These are phyloP conservation scores for Musa troglodytarum DNA, from an alignment of 176 grass and related monocot genomes.

Conservation along the genomic window DNA sequence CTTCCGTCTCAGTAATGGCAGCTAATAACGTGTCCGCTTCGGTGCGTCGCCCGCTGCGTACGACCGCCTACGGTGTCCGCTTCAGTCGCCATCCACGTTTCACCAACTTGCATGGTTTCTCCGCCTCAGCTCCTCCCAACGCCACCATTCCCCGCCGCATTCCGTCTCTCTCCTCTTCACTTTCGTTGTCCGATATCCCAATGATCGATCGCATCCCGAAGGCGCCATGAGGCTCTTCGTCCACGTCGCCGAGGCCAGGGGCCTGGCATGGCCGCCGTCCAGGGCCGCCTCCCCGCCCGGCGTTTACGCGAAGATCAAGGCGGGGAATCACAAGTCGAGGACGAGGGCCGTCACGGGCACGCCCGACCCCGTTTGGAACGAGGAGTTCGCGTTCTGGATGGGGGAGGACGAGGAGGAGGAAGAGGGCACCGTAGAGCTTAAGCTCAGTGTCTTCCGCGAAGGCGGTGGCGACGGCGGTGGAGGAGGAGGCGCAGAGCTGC, in stretches of 20 bases:
- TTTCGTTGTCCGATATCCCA: too few species aligned
- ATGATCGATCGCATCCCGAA: background rate
- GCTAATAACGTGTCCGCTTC: background rate
- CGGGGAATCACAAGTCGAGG: conserved; percentile 41
- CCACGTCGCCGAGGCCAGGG: conserved; percentile 50
- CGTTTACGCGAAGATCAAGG: conserved; percentile 57
- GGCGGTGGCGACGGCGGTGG: conserved; percentile 18
- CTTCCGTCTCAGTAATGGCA: too few species aligned
- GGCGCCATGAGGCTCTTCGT: conserved; percentile 50
- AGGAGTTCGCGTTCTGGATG: conserved; percentile 53
- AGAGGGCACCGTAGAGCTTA: conserved; percentile 2
- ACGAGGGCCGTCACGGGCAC: conserved; percentile 22
- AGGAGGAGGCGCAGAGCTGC: conserved; percentile 34
- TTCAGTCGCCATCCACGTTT: conserved; percentile 1
- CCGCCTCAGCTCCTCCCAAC: too few species aligned
- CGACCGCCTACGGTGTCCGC: background rate
- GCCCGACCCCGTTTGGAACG: conserved; percentile 49
- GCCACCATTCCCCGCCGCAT: too few species aligned
- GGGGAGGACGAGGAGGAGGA: conserved; percentile 16
- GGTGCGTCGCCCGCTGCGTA: background rate
- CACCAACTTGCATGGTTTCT: background rate
- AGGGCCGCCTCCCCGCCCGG: background rate
- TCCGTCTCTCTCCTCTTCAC: background rate
- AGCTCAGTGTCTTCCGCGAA: conserved; percentile 44
- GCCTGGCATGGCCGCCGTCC: conserved; percentile 20